A percentile compares a stretch with the other conserved stretches of the same genome.
These are phyloP conservation scores for Trypanosoma rangeli DNA, from an alignment of 208 protist genomes.

Conservation along the genomic window DNA sequence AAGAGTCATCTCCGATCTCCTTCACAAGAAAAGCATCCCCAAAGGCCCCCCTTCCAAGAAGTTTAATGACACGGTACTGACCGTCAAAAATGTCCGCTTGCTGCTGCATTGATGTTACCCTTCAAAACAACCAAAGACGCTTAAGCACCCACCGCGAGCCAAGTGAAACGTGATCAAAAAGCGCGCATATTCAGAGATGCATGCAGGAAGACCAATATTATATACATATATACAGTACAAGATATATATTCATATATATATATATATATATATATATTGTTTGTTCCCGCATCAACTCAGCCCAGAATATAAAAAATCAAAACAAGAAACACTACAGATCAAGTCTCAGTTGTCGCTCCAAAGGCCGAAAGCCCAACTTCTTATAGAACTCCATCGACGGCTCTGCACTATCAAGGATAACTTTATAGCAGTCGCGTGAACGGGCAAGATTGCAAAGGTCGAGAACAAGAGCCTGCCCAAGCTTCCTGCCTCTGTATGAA, in stretches of 20 bases:
- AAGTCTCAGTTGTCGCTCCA: slow-evolving; percentile 75
- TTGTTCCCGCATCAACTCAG: not conserved
- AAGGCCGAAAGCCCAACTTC: slow-evolving; percentile 57
- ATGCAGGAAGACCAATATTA: not conserved
- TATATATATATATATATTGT: slow-evolving; percentile 8
- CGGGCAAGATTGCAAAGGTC: slow-evolving; percentile 43
- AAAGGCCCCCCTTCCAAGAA: slow-evolving; percentile 48
- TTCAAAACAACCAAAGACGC: not conserved
- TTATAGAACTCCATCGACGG: slow-evolving; percentile 52
- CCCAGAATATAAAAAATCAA: not conserved
- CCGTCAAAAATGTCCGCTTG: slow-evolving; percentile 3
- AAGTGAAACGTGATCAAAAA: not conserved
- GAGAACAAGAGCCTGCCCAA: slow-evolving; percentile 56
- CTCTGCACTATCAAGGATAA: slow-evolving; percentile 81
- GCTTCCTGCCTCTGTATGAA: slow-evolving; percentile 46
- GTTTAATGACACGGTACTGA: slow-evolving; percentile 21
- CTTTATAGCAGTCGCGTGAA: slow-evolving; percentile 74
- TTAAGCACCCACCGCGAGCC: not conserved
- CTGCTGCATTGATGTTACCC: slow-evolving; percentile 10
- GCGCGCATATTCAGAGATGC: not conserved
- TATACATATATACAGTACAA: not conserved
- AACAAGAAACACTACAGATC: slow-evolving; percentile 31
- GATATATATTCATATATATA: not conserved
- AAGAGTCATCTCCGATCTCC: slow-evolving; percentile 10
- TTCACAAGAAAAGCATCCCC: slow-evolving; percentile 47